These are phyloP conservation scores for Hyaloscypha hepaticicola DNA, from an alignment of 495 filamentous ascomycete genomes.

Conservation along the genomic window DNA sequence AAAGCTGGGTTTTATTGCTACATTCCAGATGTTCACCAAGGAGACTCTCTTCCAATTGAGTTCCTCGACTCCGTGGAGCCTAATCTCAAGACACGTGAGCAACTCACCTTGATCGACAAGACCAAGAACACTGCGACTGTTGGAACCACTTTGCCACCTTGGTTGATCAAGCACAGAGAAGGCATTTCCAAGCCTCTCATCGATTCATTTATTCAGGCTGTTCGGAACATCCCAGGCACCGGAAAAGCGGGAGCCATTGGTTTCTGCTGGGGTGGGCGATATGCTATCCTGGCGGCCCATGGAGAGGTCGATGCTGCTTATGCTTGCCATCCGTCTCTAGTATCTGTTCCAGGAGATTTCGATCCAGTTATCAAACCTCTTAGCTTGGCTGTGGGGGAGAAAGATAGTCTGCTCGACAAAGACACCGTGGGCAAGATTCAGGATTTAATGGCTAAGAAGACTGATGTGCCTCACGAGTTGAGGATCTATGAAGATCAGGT, in stretches of 20 bases:
- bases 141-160: constrained; percentile 34
- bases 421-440: constrained; percentile 32
- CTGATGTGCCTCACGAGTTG: constrained; percentile 36
- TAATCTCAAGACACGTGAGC: constrained; percentile 16
- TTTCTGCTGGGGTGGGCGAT: constrained; percentile 45
- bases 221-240: constrained; percentile 34
- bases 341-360: constrained; percentile 41
- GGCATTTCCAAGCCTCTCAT: constrained; percentile 28
- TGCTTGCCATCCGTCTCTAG: constrained; percentile 39
- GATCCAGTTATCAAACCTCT: constrained; percentile 36
- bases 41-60: constrained; percentile 39
- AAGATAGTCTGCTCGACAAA: constrained; percentile 35
- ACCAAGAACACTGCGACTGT: constrained; percentile 39
- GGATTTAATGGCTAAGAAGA: constrained; percentile 38
- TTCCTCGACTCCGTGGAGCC: constrained; percentile 40
- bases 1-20: constrained; percentile 43
- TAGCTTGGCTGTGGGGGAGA: constrained; percentile 38
- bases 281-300: constrained; percentile 34
- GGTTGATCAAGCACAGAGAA: constrained; percentile 39
- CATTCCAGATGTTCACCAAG: constrained; percentile 43
- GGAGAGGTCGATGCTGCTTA: constrained; percentile 35
- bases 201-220: constrained; percentile 29
- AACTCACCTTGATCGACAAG: constrained; percentile 33
- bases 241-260: constrained; percentile 43
- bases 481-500: constrained; percentile 45